Base-by-base conservation (phyloP, 331 rosid species). In the Malus hybrid region DNA sequence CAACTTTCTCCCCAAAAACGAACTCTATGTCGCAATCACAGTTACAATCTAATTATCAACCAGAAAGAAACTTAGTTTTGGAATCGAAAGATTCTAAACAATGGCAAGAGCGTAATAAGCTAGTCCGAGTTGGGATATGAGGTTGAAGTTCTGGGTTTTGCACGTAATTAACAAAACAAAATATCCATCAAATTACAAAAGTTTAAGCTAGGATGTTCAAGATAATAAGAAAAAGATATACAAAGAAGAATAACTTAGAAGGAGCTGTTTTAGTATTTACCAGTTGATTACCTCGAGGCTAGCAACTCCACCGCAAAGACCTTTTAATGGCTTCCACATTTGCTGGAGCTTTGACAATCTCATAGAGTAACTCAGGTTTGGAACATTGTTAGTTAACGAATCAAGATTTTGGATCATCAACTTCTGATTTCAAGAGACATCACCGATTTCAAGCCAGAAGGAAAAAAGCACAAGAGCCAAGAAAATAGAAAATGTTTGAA, bases 261-360 rank as follows among this genome's bases (percentile, higher is more conserved):
- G 36, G 57, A 71, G n/a, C 3, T 48, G 66, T 3, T 34, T 9
- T 22, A 7, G 57, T 11, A 39, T 39, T 61, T 33, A 72, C 70
- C 70, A 61, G 44, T 26, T 42, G 18, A 62, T 29, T 75, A 71
- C 81, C 72, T 83, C 72, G 57, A 66, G 81, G 66, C 67, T 66
- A 60, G 53, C 75, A 81, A 77, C 81, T 24, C 58, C 68, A 66
- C 69, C 24, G 33, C 76, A 74, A 10, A 71, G 83, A 71, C 28
- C 12, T 42, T 75, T 22, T 60, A 67, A 75, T 75, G 66, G 60
- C 75, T 62, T 61, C 81, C 15, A 61, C n/a, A 64, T 79, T 57
- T 46, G 56, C 83, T 50, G n/a, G 24, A 63, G 15, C 4, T 39
- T 29, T 34, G 74, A 48, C 22, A 44, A 67, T 14, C 1, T 67